These are phyloP conservation scores for Peniophora sp. DNA, from an alignment of 1,284 basidiomycete species.

Conservation along the genomic window DNA sequence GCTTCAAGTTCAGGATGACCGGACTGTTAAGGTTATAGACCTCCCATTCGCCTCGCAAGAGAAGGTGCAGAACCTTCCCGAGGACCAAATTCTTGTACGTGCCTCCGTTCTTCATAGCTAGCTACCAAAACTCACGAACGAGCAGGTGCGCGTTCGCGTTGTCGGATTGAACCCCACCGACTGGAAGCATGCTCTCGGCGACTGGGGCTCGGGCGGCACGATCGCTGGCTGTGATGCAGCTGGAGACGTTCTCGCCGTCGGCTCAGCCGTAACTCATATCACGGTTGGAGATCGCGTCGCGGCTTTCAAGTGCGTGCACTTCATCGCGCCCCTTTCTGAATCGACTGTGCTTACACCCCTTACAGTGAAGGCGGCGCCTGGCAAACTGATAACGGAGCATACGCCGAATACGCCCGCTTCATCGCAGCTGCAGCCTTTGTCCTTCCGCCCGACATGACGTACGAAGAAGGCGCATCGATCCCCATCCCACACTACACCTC, in stretches of 20 bases:
- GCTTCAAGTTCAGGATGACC: neutral
- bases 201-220: neutral
- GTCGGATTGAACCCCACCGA: constrained; percentile 4
- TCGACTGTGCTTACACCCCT: neutral
- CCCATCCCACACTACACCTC: constrained; percentile 10
- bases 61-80: neutral
- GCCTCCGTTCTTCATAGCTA: neutral
- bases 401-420: constrained; percentile 7
- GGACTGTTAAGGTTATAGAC: neutral
- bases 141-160: constrained; percentile 1
- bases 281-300: constrained; percentile 33
- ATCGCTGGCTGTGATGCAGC: constrained; percentile 34
- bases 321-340: neutral
- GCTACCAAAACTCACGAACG: too few species aligned
- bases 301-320: constrained; percentile 21
- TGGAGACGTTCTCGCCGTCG: constrained; percentile 29
- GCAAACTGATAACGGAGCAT: constrained; percentile 4
- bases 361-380: constrained; percentile 22
- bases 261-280: constrained; percentile 15
- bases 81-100: neutral
- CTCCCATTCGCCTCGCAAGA: neutral
- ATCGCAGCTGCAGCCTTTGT: neutral
- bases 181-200: constrained; percentile 1
- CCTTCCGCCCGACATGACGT: constrained; percentile 5
- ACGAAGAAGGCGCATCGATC: constrained; percentile 5